Conservation (phyloP, 331 rosid genomes). For the Spiraea crenata region DNA sequence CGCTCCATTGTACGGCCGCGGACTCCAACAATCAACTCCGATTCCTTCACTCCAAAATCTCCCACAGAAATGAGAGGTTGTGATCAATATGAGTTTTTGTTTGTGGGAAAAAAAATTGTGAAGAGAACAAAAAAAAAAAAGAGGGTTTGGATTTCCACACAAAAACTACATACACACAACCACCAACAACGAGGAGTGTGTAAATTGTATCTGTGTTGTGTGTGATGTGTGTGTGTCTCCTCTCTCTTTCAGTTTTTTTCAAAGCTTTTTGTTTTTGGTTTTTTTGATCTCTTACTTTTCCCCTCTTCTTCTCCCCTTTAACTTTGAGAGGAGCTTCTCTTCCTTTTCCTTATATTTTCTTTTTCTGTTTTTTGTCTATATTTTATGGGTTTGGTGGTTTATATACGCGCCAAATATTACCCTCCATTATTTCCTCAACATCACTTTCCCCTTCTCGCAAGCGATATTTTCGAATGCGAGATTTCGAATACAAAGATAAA, state of each 20-base stretch:
- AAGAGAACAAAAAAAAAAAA: conserved; percentile 14
- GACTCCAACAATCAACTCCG: conserved; percentile 6
- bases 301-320: conserved; percentile 25
- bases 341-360: neutral
- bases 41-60: conserved; percentile 23
- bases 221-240: conserved; percentile 14
- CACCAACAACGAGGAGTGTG: neutral
- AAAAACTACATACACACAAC: conserved; percentile 17
- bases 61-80: conserved; percentile 38
- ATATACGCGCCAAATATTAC: conserved; percentile 66
- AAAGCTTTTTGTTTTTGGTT: conserved; percentile 34
- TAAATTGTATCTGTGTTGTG: too few species aligned
- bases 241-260: conserved; percentile 27
- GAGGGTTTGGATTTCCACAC: conserved; percentile 33
- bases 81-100: conserved; percentile 56
- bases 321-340: conserved; percentile 33
- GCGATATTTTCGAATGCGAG: too few species aligned
- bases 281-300: conserved; percentile 37
- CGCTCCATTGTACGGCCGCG: conserved; percentile 73
- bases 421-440: conserved; percentile 10
- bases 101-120: too few species aligned
- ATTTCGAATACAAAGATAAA: too few species aligned
- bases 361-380: conserved; percentile 20
- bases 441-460: neutral
- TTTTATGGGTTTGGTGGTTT: conserved; percentile 36